Conservation (phyloP, 805 yeast species). For the Suhomyces tanzawaensis region DNA sequence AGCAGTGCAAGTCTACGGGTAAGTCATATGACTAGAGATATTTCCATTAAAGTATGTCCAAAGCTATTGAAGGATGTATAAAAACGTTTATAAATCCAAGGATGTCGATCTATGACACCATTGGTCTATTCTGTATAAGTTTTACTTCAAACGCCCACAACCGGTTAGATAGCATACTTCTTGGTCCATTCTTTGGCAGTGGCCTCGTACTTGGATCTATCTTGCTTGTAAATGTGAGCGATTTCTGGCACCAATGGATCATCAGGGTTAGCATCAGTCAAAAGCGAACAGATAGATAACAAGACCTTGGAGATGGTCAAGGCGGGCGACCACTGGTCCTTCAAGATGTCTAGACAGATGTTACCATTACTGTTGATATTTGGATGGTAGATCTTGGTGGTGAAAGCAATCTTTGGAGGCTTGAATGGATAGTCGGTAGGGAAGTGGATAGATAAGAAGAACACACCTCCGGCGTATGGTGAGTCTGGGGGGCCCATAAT, state of each 20-base stretch:
- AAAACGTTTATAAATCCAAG: background rate
- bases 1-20: no score
- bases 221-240: slow-evolving; percentile 93
- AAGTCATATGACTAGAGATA: no score
- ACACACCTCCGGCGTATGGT: slow-evolving; percentile 85
- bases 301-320: slow-evolving; percentile 93
- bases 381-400: slow-evolving; percentile 96
- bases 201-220: slow-evolving; percentile 89
- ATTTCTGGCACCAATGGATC: slow-evolving; percentile 99
- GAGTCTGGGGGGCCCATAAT: slow-evolving; percentile 99
- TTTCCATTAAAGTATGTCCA: background rate
- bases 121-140: background rate
- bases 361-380: slow-evolving; percentile 95
- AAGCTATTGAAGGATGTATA: background rate
- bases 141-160: background rate
- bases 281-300: slow-evolving; percentile 88
- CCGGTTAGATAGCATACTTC: slow-evolving; percentile 81
- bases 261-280: slow-evolving; percentile 98
- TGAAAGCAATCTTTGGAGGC: slow-evolving; percentile 87
- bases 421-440: slow-evolving; percentile 99
- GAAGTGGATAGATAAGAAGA: slow-evolving; percentile 93
- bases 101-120: background rate
- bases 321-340: slow-evolving; percentile 99
- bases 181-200: slow-evolving; percentile 99
- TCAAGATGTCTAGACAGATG: slow-evolving; percentile 93